Evolutionary conservation across 345 rosid species (phyloP).

Genomic region (Eutrema japonicum): DNA sequence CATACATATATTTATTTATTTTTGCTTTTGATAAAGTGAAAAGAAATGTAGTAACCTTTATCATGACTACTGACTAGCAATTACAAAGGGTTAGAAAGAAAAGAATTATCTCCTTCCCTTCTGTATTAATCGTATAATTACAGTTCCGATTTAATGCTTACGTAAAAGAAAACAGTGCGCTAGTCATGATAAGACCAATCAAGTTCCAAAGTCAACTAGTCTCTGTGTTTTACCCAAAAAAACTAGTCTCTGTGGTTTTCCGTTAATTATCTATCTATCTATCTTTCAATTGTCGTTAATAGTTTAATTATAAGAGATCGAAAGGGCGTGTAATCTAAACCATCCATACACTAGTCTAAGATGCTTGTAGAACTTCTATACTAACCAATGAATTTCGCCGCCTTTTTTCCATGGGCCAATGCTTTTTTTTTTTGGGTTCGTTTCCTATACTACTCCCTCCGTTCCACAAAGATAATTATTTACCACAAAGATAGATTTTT

Average conservation of each 20-base stretch:
- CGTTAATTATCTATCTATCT: background rate
- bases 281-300: background rate
- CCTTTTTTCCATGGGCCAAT: constrained; percentile 17
- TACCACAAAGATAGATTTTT: too few relatives aligned
- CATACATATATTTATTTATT: background rate
- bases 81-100: constrained; percentile 8
- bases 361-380: constrained; percentile 38
- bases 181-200: background rate
- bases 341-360: constrained; percentile 41
- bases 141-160: background rate
- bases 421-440: constrained; percentile 24
- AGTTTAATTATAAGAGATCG: constrained; percentile 23
- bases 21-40: constrained; percentile 39
- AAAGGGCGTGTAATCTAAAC: constrained; percentile 39
- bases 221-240: too few relatives aligned
- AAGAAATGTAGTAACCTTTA: constrained; percentile 26
- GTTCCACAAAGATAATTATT: too few relatives aligned
- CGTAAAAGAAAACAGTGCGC: constrained; percentile 1
- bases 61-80: constrained; percentile 18
- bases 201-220: background rate
- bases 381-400: constrained; percentile 37
- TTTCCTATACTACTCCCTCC: background rate
- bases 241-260: background rate
- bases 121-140: background rate
- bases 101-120: background rate